Conservation (phyloP, 2,329 filamentous ascomycete species). For the Ilyonectria sp. region DNA sequence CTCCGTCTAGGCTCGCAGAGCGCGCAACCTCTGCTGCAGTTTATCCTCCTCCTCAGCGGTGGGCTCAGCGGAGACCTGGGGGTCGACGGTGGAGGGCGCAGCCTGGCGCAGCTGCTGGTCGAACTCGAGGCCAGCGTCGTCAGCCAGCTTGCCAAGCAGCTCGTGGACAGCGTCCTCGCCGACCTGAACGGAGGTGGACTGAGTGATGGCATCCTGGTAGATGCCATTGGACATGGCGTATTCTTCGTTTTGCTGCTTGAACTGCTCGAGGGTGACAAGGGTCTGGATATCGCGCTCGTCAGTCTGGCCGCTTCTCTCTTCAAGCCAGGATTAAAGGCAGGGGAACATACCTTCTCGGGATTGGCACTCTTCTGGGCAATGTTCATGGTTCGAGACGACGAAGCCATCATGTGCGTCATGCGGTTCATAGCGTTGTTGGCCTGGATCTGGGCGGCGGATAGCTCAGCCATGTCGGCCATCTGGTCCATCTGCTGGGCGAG, state of each 20-base stretch:
- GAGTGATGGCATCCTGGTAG: conserved; percentile 88
- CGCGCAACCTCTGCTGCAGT: conserved; percentile 73
- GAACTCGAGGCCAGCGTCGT: conserved; percentile 89
- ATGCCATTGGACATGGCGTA: conserved; percentile 78
- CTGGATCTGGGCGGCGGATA: conserved; percentile 73
- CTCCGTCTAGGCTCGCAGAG: conserved; percentile 64
- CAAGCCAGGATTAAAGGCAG: neutral
- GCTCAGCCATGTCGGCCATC: conserved; percentile 75
- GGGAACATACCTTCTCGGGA: conserved; percentile 65
- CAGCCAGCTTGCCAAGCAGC: conserved; percentile 86
- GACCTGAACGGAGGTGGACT: conserved; percentile 81
- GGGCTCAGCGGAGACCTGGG: conserved; percentile 74
- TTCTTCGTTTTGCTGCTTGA: conserved; percentile 74
- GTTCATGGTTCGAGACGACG: conserved; percentile 14
- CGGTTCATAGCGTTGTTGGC: conserved; percentile 77
- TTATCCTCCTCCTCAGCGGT: conserved; percentile 86
- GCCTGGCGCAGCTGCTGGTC: conserved; percentile 78
- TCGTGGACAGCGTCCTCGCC: conserved; percentile 89
- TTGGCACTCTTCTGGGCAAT: conserved; percentile 72
- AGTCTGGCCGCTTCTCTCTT: conserved; percentile 18
- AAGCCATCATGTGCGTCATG: conserved; percentile 61
- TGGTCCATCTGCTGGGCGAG: conserved; percentile 76
- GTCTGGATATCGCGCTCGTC: conserved; percentile 55
- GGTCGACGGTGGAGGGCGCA: conserved; percentile 70
- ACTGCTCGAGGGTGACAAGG: conserved; percentile 73